Conservation (phyloP, 2,329 filamentous ascomycete genomes). For the Pleomassaria siparia region DNA sequence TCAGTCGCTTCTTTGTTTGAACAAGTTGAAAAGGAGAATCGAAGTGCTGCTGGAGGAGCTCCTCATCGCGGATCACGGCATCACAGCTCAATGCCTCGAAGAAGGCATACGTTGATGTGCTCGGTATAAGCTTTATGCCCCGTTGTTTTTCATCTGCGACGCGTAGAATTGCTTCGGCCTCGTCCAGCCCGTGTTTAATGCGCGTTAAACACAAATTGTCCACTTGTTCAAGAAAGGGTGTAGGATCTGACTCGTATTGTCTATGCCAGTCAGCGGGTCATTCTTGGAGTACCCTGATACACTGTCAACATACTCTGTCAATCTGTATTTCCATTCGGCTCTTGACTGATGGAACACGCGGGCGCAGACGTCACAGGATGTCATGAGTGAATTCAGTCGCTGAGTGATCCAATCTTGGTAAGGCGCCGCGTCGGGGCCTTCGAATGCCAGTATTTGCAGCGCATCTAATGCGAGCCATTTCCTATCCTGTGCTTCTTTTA, state of each 20-base stretch:
- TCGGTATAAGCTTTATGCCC: slow-evolving; percentile 53
- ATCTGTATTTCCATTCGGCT: slow-evolving; percentile 41
- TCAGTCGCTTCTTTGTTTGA: slow-evolving; percentile 76
- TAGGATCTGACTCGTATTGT: slow-evolving; percentile 49
- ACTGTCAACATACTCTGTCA: slow-evolving; percentile 36
- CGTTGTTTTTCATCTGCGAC: slow-evolving; percentile 54
- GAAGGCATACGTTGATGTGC: slow-evolving; percentile 72
- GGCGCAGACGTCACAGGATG: slow-evolving; percentile 53
- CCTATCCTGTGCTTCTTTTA: slow-evolving; percentile 44
- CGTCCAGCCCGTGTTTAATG: slow-evolving; percentile 47
- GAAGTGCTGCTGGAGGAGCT: slow-evolving; percentile 62
- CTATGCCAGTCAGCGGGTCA: slow-evolving; percentile 16
- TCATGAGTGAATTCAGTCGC: slow-evolving; percentile 46
- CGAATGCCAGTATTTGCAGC: slow-evolving; percentile 50
- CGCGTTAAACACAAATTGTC: slow-evolving; percentile 50
- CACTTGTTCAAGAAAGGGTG: slow-evolving; percentile 46
- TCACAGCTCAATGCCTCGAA: slow-evolving; percentile 89
- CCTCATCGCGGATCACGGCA: slow-evolving; percentile 66
- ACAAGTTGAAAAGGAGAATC: slow-evolving; percentile 81
- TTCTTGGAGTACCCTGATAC: not conserved
- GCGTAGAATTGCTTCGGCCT: slow-evolving; percentile 43
- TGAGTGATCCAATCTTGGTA: slow-evolving; percentile 46
- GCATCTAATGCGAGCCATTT: slow-evolving; percentile 46
- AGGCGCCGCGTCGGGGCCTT: slow-evolving; percentile 49
- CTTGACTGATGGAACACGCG: slow-evolving; percentile 51